These are phyloP conservation scores for Cutaneotrichosporon spelunceum DNA, from an alignment of 1,284 basidiomycete genomes.

Conservation along the genomic window DNA sequence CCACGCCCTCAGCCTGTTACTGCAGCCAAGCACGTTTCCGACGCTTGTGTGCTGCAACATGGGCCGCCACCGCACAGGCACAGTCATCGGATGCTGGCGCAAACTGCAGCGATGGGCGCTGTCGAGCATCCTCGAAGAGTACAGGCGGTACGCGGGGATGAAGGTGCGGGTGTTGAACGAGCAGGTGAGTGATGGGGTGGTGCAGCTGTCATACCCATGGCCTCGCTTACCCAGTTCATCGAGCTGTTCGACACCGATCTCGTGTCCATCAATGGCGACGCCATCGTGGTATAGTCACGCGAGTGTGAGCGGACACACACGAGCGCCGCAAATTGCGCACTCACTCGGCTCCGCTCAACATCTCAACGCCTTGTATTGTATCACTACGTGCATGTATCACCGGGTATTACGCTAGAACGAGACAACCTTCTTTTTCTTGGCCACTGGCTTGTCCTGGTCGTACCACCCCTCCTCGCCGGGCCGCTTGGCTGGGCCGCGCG, in stretches of 20 bases:
- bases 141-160: constrained; percentile 55
- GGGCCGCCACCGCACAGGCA: constrained; percentile 56
- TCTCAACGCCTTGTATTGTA: constrained; percentile 1
- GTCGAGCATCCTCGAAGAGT: constrained; percentile 56
- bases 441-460: not conserved
- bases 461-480: constrained; percentile 26
- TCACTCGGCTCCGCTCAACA: not conserved
- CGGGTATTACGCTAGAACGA: constrained; percentile 17
- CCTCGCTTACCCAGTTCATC: constrained; percentile 53
- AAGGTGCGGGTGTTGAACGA: constrained; percentile 57
- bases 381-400: constrained; percentile 9
- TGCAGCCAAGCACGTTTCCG: constrained; percentile 55
- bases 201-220: no score
- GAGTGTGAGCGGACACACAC: not conserved
- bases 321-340: not conserved
- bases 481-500: constrained; percentile 31
- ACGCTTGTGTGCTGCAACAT: constrained; percentile 57
- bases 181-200: constrained; percentile 44
- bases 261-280: constrained; percentile 44
- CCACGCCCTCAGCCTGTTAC: constrained; percentile 55
- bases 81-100: constrained; percentile 55
- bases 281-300: not conserved
- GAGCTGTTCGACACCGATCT: constrained; percentile 58
- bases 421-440: constrained; percentile 25
- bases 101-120: constrained; percentile 55